phyloP scores from a whole-genome alignment of 257 asterid species.

The Anisodus tanguticus region DNA sequence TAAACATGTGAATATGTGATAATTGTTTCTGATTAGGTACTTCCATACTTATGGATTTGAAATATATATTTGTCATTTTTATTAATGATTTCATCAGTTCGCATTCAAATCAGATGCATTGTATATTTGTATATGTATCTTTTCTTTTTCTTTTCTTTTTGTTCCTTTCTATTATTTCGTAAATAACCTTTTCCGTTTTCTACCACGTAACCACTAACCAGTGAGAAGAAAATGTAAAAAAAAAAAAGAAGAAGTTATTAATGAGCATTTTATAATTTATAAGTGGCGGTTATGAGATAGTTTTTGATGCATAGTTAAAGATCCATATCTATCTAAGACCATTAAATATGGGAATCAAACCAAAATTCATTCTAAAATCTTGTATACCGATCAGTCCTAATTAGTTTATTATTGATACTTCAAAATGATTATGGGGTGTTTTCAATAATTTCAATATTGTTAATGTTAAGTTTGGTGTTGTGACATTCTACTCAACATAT shows the following conservation, averaged over 20 bases:
- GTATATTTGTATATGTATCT: not conserved
- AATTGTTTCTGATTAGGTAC: not conserved
- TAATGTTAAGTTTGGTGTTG: too few relatives aligned
- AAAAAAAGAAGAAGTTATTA: not conserved
- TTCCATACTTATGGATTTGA: not conserved
- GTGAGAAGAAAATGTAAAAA: too few relatives aligned
- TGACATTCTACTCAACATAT: too few relatives aligned
- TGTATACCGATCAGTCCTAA: not conserved
- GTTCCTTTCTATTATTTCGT: not conserved
- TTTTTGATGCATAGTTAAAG: not conserved
- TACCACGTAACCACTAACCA: not conserved
- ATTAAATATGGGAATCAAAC: conserved; percentile 7
- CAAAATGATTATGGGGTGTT: too few relatives aligned
- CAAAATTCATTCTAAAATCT: not conserved
- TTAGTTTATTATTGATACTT: not conserved
- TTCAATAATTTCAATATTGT: too few relatives aligned
- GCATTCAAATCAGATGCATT: not conserved
- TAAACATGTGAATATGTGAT: not conserved
- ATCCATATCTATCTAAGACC: not conserved
- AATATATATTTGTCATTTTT: too few relatives aligned
- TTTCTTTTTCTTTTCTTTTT: too few relatives aligned
- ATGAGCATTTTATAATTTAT: not conserved
- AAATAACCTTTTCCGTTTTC: too few relatives aligned
- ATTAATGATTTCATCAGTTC: not conserved
- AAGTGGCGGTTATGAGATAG: not conserved